Evolutionary conservation across 78 protist species (phyloP), one percentile per base, ranked within the genome.

Genomic region (Protostelium mycophagum): DNA sequence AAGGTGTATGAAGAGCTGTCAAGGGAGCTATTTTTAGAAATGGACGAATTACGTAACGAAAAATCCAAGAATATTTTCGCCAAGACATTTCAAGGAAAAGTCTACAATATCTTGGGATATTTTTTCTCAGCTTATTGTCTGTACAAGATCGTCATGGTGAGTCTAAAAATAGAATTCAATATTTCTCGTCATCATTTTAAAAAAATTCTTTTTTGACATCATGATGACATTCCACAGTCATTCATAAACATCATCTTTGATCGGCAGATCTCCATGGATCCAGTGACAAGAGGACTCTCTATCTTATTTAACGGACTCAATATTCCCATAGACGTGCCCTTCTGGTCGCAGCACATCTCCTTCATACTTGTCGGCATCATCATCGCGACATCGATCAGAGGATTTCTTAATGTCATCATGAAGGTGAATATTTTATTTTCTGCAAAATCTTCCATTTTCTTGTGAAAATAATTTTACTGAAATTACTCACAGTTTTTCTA

Each of bases 121-220:
- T 91, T 94, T 37, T 89, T 96, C 87, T 93, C 97, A 34, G 89
- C 85, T 73, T 96, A 96, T 88, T 96, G 98, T 84, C 91, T 96
- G 36, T 94, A 93, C 85, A 96, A 96, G 88, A 92, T 96, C 28
- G 29, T 94, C 28, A 96, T 96, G 98, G 95, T 94, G 88, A 0
- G 95, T 86, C 29, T 0, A 0, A 31, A 88, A 9, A 37, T 36
- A 25, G 87, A 9, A 89, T 89, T 28, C 0, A 34, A 85, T 28
- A 85, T 85, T 84, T 34, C 25, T 28, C 34, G 0, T 34, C 35
- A 84, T 5, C 35, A 1, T 36, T 36, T 36, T 36, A 84, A 84
- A 84, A 28, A 29, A 85, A 85, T 29, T 85, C 63, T 87, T n/a
- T 34, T 25, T 39, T 1, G 16, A 16, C 38, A 37, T 16, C 35